phyloP scores from a whole-genome alignment of 805 yeast species.

The Debaryomyces tyrocola region DNA sequence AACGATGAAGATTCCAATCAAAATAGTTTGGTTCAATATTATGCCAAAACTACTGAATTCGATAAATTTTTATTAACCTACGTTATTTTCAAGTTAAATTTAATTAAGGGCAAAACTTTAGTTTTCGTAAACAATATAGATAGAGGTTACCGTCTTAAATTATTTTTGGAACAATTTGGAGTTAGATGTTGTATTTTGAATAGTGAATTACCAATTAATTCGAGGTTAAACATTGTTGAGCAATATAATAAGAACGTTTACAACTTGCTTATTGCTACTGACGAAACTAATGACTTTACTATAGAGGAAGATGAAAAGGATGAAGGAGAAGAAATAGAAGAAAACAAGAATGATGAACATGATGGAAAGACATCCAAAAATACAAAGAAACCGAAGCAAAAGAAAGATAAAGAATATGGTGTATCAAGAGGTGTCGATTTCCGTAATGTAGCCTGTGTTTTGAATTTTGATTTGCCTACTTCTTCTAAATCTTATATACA shows the following conservation, averaged over 20 bases:
- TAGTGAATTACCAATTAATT: slow-evolving; percentile 88
- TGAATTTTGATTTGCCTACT: slow-evolving; percentile 91
- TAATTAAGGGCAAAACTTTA: slow-evolving; percentile 88
- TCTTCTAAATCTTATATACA: slow-evolving; percentile 89
- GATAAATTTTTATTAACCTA: slow-evolving; percentile 90
- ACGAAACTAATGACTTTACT: slow-evolving; percentile 69
- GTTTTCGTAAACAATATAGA: slow-evolving; percentile 92
- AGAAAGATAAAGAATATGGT: slow-evolving; percentile 77
- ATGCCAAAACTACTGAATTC: slow-evolving; percentile 81
- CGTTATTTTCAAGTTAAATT: slow-evolving; percentile 83
- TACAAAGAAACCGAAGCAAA: slow-evolving; percentile 28
- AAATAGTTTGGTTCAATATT: slow-evolving; percentile 75
- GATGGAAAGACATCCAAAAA: slow-evolving; percentile 5
- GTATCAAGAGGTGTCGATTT: slow-evolving; percentile 97
- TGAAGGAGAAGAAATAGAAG: slow-evolving; percentile 24
- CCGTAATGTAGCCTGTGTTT: slow-evolving; percentile 92
- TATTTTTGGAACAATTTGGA: slow-evolving; percentile 94
- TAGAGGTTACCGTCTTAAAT: slow-evolving; percentile 88
- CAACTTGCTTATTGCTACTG: slow-evolving; percentile 89
- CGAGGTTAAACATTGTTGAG: slow-evolving; percentile 92
- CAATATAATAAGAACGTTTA: slow-evolving; percentile 91
- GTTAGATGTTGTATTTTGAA: slow-evolving; percentile 84
- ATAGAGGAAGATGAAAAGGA: slow-evolving; percentile 51
- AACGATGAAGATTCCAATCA: slow-evolving; percentile 65
- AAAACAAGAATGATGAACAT: slow-evolving; percentile 13